A percentile compares a stretch with the other conserved stretches of the same genome.
phyloP scores from a whole-genome alignment of 345 rosid genomes.

The Salix viminalis region DNA sequence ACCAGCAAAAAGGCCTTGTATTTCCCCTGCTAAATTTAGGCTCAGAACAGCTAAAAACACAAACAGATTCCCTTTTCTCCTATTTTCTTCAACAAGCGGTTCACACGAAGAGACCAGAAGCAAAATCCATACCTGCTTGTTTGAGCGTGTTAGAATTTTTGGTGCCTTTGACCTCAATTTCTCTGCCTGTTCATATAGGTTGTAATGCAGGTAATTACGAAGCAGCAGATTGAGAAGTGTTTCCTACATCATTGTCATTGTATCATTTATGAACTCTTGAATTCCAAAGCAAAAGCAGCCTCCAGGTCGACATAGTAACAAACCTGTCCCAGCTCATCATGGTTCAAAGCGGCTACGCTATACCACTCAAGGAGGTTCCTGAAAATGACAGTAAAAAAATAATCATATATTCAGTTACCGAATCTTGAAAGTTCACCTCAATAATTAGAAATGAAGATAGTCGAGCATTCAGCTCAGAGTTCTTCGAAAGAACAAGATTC shows the following conservation, averaged over 20 bases:
- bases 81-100: not conserved
- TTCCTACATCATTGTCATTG: constrained; percentile 49
- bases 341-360: constrained; percentile 67
- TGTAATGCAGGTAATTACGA: constrained; percentile 77
- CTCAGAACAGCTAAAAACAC: not conserved
- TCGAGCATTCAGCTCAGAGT: not conserved
- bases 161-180: constrained; percentile 79
- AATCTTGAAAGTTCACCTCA: not conserved
- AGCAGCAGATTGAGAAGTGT: constrained; percentile 77
- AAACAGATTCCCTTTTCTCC: not conserved
- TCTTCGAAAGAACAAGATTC: not conserved
- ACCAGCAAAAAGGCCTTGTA: not conserved
- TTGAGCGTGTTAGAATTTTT: constrained; percentile 61
- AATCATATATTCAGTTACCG: not conserved
- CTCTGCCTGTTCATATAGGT: constrained; percentile 82
- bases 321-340: constrained; percentile 89
- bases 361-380: constrained; percentile 70
- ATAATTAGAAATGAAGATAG: not conserved
- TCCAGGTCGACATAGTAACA: not conserved
- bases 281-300: not conserved
- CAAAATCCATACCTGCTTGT: constrained; percentile 52
- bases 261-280: not conserved
- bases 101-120: not conserved
- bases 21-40: not conserved
- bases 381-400: constrained; percentile 4